These are phyloP conservation scores for Salvia miltiorrhiza DNA, from an alignment of 257 asterid genomes.

Conservation along the genomic window DNA sequence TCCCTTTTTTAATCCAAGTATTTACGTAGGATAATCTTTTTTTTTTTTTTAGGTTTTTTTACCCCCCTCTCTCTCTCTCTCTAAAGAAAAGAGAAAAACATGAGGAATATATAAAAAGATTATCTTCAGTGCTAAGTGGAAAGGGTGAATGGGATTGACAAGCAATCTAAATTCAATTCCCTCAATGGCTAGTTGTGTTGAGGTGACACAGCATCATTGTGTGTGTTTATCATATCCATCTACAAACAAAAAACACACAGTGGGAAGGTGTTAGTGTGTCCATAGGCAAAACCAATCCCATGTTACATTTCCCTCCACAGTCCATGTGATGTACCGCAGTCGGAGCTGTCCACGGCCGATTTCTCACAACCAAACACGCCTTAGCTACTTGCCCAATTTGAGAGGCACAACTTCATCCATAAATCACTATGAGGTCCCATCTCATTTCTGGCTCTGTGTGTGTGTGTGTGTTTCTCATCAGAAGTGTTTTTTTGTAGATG, in stretches of 20 bases:
- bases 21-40: slow-evolving; percentile 42
- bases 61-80: slow-evolving; percentile 2
- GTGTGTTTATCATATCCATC: slow-evolving; percentile 5
- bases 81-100: slow-evolving; percentile 5
- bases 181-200: slow-evolving; percentile 28
- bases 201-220: slow-evolving; percentile 43
- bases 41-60: slow-evolving; percentile 32
- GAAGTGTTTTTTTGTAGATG: neutral
- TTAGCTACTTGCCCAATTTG: slow-evolving; percentile 50
- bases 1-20: slow-evolving; percentile 14
- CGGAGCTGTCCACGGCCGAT: slow-evolving; percentile 47
- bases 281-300: slow-evolving; percentile 42
- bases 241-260: slow-evolving; percentile 13
- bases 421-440: slow-evolving; percentile 52
- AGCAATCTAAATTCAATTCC: slow-evolving; percentile 39
- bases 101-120: slow-evolving; percentile 34
- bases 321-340: slow-evolving; percentile 73
- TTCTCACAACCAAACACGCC: slow-evolving; percentile 38
- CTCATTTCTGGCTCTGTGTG: neutral
- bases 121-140: slow-evolving; percentile 54
- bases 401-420: slow-evolving; percentile 42
- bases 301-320: slow-evolving; percentile 40
- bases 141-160: slow-evolving; percentile 47
- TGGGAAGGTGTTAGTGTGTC: slow-evolving; percentile 27
- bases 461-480: neutral